Percentiles rank a stretch among this genome's conserved stretches.
Conservation (phyloP, 2,329 filamentous ascomycete species). For the Helicocarpus griseus region DNA sequence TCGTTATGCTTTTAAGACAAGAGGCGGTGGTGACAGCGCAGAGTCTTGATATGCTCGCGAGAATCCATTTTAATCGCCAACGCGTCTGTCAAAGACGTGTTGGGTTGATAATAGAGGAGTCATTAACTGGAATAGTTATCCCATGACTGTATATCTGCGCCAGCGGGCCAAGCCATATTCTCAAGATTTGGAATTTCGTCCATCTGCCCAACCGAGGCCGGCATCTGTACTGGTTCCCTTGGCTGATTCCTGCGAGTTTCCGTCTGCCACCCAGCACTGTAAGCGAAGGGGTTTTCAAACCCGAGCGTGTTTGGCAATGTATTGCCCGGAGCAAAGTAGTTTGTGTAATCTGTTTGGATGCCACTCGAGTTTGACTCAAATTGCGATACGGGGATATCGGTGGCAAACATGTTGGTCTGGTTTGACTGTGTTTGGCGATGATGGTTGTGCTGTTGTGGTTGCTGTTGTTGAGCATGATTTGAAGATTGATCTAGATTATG, state of each 20-base stretch:
- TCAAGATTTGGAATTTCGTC: conserved; percentile 20
- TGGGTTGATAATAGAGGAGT: no score
- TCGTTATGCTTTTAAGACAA: neutral
- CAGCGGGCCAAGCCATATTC: conserved; percentile 28
- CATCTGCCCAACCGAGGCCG: conserved; percentile 6
- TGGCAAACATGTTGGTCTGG: neutral
- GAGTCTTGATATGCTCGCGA: no score
- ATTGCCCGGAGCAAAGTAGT: conserved; percentile 12
- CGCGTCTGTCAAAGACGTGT: no score
- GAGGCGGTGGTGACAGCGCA: no score
- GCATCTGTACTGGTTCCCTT: conserved; percentile 2
- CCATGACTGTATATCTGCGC: conserved; percentile 21
- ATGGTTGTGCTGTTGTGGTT: conserved; percentile 6
- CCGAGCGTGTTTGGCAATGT: conserved; percentile 13
- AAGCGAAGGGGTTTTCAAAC: conserved; percentile 18
- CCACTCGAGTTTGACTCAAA: conserved; percentile 9
- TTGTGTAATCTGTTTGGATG: conserved; percentile 11
- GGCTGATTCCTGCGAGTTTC: conserved; percentile 14
- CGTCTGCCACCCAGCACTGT: conserved; percentile 24
- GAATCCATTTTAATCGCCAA: no score
- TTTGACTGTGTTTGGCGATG: conserved; percentile 5
- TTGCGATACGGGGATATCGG: neutral
- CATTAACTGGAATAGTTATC: conserved; percentile 18
- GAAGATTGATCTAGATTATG: conserved; percentile 20
- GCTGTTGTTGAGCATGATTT: conserved; percentile 16